A percentile compares a stretch with the other conserved stretches of the same genome.
phyloP scores from a whole-genome alignment of 1,284 basidiomycete genomes.

The Rhizoctonia solani region DNA sequence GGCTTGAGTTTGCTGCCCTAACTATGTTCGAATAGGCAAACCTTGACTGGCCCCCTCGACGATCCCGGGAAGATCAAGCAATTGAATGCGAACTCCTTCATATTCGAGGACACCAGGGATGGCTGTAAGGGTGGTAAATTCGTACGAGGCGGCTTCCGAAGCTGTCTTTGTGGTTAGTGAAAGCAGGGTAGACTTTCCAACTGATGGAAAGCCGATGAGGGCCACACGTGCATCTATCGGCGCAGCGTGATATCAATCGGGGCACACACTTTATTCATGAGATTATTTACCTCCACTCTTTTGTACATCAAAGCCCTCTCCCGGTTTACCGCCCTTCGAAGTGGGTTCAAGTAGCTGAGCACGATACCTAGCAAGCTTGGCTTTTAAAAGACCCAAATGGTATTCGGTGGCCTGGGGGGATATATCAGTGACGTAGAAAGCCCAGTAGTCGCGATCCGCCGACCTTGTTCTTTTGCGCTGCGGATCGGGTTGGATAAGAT shows the following conservation, averaged over 20 bases:
- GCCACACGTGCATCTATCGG: constrained; percentile 81
- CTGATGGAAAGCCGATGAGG: constrained; percentile 92
- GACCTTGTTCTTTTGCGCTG: constrained; percentile 92
- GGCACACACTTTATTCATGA: background rate
- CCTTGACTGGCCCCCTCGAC: constrained; percentile 95
- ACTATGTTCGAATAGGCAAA: constrained; percentile 35
- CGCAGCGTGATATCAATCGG: background rate
- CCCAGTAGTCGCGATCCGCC: background rate
- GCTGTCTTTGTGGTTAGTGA: constrained; percentile 90
- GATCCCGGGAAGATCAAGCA: constrained; percentile 93
- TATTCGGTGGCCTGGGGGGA: constrained; percentile 81
- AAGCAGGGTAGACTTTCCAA: constrained; percentile 90
- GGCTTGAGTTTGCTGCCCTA: background rate
- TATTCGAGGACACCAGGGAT: constrained; percentile 88
- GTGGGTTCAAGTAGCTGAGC: constrained; percentile 87
- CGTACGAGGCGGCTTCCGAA: constrained; percentile 90
- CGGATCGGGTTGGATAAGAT: background rate
- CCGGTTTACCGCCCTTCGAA: constrained; percentile 77
- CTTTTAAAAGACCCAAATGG: constrained; percentile 83
- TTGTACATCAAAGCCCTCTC: constrained; percentile 91
- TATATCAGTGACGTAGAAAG: background rate
- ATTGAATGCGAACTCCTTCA: constrained; percentile 89
- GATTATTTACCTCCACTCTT: constrained; percentile 69
- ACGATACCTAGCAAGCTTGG: constrained; percentile 89
- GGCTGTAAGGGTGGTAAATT: constrained; percentile 92